A percentile compares a stretch with the other conserved stretches of the same genome.
Evolutionary conservation across 2,329 filamentous ascomycete species (phyloP).

Genomic region (Tricladium varicosporioides): DNA sequence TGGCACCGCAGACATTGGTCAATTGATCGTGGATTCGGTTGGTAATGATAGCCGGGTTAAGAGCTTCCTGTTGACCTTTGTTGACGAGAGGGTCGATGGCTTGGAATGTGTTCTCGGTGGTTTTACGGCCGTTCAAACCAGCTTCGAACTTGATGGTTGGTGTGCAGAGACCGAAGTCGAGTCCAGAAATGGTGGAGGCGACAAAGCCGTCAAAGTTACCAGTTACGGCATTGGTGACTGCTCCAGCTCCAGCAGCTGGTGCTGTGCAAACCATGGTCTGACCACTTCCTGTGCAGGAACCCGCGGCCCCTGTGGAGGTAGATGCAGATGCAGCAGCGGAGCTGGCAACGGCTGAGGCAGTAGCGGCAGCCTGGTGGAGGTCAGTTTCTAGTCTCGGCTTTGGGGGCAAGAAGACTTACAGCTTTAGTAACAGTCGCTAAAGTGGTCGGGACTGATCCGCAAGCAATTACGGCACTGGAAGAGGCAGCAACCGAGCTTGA

Average conservation of each 20-base stretch:
- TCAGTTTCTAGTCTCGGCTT: background rate
- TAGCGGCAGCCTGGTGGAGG: conserved; percentile 10
- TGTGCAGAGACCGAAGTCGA: conserved; percentile 48
- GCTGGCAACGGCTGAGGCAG: conserved; percentile 16
- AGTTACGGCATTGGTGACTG: conserved; percentile 17
- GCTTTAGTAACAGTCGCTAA: conserved; percentile 21
- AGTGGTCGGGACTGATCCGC: conserved; percentile 1
- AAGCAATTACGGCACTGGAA: conserved; percentile 1
- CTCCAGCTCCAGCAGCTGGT: conserved; percentile 10
- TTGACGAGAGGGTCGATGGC: conserved; percentile 59
- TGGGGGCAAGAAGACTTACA: conserved; percentile 1
- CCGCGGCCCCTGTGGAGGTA: conserved; percentile 23
- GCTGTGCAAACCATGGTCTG: conserved; percentile 17
- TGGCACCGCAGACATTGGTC: conserved; percentile 63
- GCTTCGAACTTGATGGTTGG: conserved; percentile 56
- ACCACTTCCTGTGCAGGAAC: conserved; percentile 21
- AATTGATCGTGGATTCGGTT: conserved; percentile 71
- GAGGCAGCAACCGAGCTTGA: background rate
- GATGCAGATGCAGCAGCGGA: conserved; percentile 22
- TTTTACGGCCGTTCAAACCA: conserved; percentile 49
- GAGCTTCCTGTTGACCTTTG: conserved; percentile 62
- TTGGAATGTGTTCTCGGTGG: conserved; percentile 65
- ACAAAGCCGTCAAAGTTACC: conserved; percentile 22
- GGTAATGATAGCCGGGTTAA: conserved; percentile 73
- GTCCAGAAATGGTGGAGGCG: conserved; percentile 34